Evolutionary conservation across 139 green algal species (phyloP).

Genomic region (Penium margaritaceum): DNA sequence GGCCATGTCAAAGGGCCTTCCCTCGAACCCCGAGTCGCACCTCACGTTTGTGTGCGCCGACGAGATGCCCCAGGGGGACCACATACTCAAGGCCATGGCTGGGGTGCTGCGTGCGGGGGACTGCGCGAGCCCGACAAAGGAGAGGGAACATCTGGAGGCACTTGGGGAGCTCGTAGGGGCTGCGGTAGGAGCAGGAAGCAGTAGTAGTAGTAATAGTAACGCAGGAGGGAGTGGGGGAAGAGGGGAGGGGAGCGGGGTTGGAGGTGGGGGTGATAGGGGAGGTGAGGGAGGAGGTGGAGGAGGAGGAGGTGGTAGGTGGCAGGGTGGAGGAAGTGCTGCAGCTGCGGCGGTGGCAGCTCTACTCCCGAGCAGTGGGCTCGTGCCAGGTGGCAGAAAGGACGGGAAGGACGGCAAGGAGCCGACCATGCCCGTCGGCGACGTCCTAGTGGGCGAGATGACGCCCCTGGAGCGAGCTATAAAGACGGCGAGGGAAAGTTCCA

Average conservation of each 20-base stretch:
- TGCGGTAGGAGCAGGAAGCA: not conserved
- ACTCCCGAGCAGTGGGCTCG: not conserved
- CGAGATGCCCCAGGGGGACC: conserved; percentile 18
- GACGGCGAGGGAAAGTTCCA: not conserved
- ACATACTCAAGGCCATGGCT: conserved; percentile 14
- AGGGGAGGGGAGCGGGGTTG: not conserved
- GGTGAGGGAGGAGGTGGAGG: not conserved
- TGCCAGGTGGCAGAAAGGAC: no score
- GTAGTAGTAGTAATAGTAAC: no score
- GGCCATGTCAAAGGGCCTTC: not conserved
- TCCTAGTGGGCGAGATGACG: conserved; percentile 33
- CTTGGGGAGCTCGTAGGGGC: not conserved
- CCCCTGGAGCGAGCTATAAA: conserved; percentile 16
- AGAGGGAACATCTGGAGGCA: not conserved
- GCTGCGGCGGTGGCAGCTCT: conserved; percentile 4
- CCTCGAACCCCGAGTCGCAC: conserved; percentile 1
- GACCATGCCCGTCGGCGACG: conserved; percentile 26
- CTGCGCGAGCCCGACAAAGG: not conserved
- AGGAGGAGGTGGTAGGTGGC: not conserved
- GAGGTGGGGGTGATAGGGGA: not conserved
- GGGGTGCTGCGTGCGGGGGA: not conserved
- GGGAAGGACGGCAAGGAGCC: no score
- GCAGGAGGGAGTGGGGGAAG: not conserved
- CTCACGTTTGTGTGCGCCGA: conserved; percentile 31
- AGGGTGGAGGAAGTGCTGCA: not conserved